Evolutionary conservation across 805 yeast genomes (phyloP), one percentile per base, ranked within the genome.

Genomic region (Diddensiella transvaalensis): DNA sequence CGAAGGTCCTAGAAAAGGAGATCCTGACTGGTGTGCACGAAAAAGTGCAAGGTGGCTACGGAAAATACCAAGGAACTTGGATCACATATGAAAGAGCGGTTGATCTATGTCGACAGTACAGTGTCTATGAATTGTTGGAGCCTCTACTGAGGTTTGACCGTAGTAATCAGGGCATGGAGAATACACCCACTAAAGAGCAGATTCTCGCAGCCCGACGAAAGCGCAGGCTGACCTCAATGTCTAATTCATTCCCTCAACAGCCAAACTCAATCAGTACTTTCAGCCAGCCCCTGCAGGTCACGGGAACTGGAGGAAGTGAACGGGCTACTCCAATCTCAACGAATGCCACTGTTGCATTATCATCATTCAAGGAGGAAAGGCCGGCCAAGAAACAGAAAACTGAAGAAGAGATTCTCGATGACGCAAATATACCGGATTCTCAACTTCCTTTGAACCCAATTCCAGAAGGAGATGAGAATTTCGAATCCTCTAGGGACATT

Each of bases 41-140:
- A 57, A 82, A 82, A 57, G 82, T 82, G 22, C 85, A 82, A 62
- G 87, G 87, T 30, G 87, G 87, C 0, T 78, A 81, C 53, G 87
- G 86, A n/a, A 79, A 80, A 57, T 80, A 79, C 63, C 87, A 82
- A 61, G 90, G 89, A 6, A 83, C 85, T 10, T 83, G 89, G 87
- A 72, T 82, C 37, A 86, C 89, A 3, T 75, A 74, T 55, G 81
- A 75, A 47, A 65, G 79, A 29, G 84, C 83, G 1, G 70, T 75
- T 10, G 73, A 76, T 33, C 71, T 84, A 65, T 81, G 85, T 47
- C 76, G 74, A 54, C 74, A 83, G 54, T 83, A 79, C 64, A 77
- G 78, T 19, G 79, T 81, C 18, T 74, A 71, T 44, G 81, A 78
- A 40, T 64, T 73, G 32, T 62, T 82, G 49, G 64, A 65, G 51